phyloP scores from a whole-genome alignment of 371 early-diverging fungal genomes.

The Mortierella sp. region DNA sequence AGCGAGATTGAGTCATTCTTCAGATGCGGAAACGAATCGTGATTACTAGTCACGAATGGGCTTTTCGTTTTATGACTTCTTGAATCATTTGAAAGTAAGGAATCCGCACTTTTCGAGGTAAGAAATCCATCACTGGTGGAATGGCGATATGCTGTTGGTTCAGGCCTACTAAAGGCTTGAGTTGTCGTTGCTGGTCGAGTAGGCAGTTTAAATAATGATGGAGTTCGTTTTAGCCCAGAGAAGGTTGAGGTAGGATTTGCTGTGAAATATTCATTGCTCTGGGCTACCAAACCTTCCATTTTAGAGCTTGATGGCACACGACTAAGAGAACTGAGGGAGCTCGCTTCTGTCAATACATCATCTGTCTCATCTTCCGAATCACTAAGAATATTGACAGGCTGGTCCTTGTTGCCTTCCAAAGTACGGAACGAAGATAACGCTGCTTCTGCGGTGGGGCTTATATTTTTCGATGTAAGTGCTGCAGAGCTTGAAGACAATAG shows the following conservation, averaged over 20 bases:
- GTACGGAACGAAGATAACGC: neutral
- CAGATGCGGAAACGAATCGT: conserved; percentile 30
- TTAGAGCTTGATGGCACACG: neutral
- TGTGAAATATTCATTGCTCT: neutral
- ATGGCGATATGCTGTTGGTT: neutral
- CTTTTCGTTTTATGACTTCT: neutral
- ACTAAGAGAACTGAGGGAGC: neutral
- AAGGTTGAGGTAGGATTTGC: neutral
- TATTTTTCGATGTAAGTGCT: neutral
- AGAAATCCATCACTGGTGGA: neutral
- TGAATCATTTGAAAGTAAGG: neutral
- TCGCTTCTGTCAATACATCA: neutral
- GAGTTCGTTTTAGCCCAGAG: conserved; percentile 3
- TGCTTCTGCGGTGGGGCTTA: neutral
- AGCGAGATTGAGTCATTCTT: conserved; percentile 1
- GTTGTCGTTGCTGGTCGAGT: neutral
- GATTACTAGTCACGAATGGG: neutral
- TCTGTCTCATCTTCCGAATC: conserved; percentile 25
- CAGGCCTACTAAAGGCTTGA: neutral
- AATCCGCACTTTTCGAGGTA: neutral
- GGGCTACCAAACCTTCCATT: neutral
- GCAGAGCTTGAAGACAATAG: neutral
- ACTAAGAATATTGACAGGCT: conserved; percentile 24
- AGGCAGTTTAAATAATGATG: conserved; percentile 2
- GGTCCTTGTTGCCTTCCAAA: neutral